Evolutionary conservation across 2,329 filamentous ascomycete genomes (phyloP).

Genomic region (Paraconiothyrium sp.): DNA sequence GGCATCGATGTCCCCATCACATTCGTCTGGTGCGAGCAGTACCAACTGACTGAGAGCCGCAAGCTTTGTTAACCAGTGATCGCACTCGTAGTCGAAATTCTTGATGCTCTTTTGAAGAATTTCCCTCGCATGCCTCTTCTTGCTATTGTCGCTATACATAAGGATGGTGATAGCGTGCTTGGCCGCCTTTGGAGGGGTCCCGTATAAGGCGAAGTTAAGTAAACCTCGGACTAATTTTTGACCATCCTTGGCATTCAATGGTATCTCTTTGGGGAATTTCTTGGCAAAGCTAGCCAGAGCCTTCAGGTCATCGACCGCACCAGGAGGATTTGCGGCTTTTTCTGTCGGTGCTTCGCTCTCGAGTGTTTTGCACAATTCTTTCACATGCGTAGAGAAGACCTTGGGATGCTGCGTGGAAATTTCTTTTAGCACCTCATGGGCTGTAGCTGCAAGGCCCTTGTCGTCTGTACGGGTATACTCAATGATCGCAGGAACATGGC

Average conservation of each 20-base stretch:
- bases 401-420: constrained; percentile 90
- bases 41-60: constrained; percentile 78
- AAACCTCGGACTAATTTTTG: constrained; percentile 83
- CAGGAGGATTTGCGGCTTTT: constrained; percentile 72
- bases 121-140: constrained; percentile 86
- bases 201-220: constrained; percentile 83
- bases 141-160: constrained; percentile 77
- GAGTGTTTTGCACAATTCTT: constrained; percentile 87
- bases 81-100: constrained; percentile 75
- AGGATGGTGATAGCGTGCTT: constrained; percentile 96
- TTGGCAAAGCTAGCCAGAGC: constrained; percentile 92
- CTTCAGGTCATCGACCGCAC: constrained; percentile 89
- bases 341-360: constrained; percentile 80
- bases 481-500: constrained; percentile 90
- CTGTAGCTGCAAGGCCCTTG: constrained; percentile 77
- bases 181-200: constrained; percentile 80
- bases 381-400: constrained; percentile 90
- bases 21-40: constrained; percentile 75
- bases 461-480: constrained; percentile 86
- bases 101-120: constrained; percentile 80
- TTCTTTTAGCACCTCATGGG: constrained; percentile 89
- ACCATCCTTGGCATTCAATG: constrained; percentile 65
- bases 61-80: constrained; percentile 78
- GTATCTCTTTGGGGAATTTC: constrained; percentile 84
- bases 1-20: constrained; percentile 74